A percentile compares a stretch with the other conserved stretches of the same genome.
phyloP scores from a whole-genome alignment of 257 asterid species.

The Anisodus acutangulus region DNA sequence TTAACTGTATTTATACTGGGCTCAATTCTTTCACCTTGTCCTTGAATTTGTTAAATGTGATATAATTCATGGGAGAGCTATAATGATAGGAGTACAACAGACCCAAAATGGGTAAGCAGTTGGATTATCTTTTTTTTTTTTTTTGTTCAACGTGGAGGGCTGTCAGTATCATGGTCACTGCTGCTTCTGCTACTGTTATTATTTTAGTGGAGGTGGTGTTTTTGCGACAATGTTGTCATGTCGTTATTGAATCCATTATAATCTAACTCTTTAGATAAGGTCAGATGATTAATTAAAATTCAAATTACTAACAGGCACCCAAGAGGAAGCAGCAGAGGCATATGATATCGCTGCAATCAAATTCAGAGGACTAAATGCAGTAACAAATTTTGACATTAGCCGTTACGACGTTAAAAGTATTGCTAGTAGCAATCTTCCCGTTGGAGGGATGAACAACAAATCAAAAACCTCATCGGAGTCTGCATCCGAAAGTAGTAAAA shows the following conservation, averaged over 20 bases:
- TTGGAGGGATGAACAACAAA: slow-evolving; percentile 60
- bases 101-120: too few species aligned
- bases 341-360: slow-evolving; percentile 88
- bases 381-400: slow-evolving; percentile 79
- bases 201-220: too few species aligned
- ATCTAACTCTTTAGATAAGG: neutral
- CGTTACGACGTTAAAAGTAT: slow-evolving; percentile 79
- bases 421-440: slow-evolving; percentile 65
- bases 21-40: neutral
- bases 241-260: neutral
- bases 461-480: slow-evolving; percentile 51
- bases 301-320: slow-evolving; percentile 53
- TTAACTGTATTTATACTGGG: neutral
- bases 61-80: neutral
- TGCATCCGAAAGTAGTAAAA: slow-evolving; percentile 39
- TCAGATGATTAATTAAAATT: neutral
- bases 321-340: slow-evolving; percentile 90
- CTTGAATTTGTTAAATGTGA: neutral
- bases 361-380: slow-evolving; percentile 79
- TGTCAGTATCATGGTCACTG: neutral
- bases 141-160: neutral
- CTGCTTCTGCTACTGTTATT: too few species aligned
- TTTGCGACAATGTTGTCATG: neutral
- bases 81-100: too few species aligned
- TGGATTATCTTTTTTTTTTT: too few species aligned